Evolutionary conservation across 208 protist genomes (phyloP).

Genomic region (Trypanosoma vivax): DNA sequence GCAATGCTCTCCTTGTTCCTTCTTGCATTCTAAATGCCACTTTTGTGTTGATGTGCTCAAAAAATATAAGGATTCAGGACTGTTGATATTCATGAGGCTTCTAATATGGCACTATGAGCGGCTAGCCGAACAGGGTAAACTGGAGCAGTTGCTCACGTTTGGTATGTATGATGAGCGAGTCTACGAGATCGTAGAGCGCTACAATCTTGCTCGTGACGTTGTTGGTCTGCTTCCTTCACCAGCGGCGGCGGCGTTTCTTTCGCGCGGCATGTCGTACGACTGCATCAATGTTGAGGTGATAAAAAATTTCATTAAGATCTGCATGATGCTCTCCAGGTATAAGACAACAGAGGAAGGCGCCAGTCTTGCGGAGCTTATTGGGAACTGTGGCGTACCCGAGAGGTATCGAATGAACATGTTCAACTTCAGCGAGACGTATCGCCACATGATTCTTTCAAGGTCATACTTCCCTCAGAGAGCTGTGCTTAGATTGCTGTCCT

Average conservation of each 20-base stretch:
- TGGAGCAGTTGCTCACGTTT: constrained; percentile 50
- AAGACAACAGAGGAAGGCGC: constrained; percentile 54
- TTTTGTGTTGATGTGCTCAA: not conserved
- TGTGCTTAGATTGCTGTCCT: constrained; percentile 69
- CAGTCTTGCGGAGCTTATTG: constrained; percentile 78
- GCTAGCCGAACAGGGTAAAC: constrained; percentile 47
- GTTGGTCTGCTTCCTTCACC: constrained; percentile 54
- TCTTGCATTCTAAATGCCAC: too few species aligned
- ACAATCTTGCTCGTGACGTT: constrained; percentile 48
- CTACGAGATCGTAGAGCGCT: constrained; percentile 78
- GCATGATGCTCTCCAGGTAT: constrained; percentile 79
- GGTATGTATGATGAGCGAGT: constrained; percentile 86
- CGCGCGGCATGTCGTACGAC: constrained; percentile 81
- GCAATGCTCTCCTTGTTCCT: too few species aligned
- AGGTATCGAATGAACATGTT: constrained; percentile 82
- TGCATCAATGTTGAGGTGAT: constrained; percentile 68
- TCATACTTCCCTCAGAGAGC: constrained; percentile 82
- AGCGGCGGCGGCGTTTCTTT: constrained; percentile 58
- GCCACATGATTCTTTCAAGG: constrained; percentile 82
- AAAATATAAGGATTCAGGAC: too few species aligned
- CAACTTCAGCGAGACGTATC: constrained; percentile 84
- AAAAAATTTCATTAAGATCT: constrained; percentile 73
- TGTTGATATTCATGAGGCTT: constrained; percentile 65
- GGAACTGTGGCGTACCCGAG: constrained; percentile 72
- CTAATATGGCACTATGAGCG: constrained; percentile 60